Conservation (phyloP, 2,329 filamentous ascomycete species). For the Cordyceps farinosa region DNA sequence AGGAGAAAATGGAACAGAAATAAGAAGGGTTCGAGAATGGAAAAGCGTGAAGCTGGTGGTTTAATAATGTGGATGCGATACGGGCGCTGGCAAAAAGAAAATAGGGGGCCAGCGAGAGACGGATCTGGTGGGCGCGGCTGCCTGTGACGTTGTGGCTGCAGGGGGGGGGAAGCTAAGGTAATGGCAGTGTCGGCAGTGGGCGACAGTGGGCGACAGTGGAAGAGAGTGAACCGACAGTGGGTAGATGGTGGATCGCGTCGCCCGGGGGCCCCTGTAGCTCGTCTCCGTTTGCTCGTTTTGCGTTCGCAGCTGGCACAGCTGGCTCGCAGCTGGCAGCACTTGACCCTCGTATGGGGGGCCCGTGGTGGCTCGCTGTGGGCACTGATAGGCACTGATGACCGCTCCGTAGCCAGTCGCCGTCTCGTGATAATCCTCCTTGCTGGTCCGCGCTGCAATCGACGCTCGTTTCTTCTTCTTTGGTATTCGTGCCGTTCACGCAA, state of each 20-base stretch:
- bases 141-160: conserved; percentile 6
- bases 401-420: not conserved
- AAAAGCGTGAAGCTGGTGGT: conserved; percentile 17
- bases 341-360: not conserved
- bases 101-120: conserved; percentile 13
- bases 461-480: conserved; percentile 11
- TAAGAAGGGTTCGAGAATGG: not conserved
- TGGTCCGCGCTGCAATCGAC: not conserved
- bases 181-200: not conserved
- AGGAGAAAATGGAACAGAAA: conserved; percentile 19
- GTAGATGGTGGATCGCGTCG: not conserved
- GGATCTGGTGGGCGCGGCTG: conserved; percentile 1
- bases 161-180: not conserved
- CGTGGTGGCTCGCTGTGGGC: not conserved
- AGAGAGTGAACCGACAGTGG: not conserved
- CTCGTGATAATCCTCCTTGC: not conserved
- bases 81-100: conserved; percentile 19
- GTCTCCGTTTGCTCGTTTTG: not conserved
- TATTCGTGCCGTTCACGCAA: not conserved
- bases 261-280: not conserved
- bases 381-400: conserved; percentile 1
- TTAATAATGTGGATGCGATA: conserved; percentile 11
- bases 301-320: not conserved
- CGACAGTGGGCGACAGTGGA: not conserved
- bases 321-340: not conserved